Conservation (phyloP, 148 eudicot genomes). For the Dianthus caryophyllus region DNA sequence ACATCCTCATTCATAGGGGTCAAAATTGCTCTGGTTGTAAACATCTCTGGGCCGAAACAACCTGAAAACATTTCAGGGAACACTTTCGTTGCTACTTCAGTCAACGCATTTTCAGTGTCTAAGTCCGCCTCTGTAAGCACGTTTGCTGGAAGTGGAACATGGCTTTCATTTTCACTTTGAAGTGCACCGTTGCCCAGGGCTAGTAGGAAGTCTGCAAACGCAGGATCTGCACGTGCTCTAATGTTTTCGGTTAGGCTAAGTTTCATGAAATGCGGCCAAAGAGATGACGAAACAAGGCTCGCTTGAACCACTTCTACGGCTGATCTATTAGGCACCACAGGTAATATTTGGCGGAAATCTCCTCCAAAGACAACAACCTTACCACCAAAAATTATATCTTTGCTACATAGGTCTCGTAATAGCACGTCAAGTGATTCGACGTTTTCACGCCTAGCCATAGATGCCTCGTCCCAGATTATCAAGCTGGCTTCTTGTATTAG, state of each 20-base stretch:
- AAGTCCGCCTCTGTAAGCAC: background rate
- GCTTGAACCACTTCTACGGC: too few relatives aligned
- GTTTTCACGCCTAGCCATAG: background rate
- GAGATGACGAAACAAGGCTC: too few relatives aligned
- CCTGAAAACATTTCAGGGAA: background rate
- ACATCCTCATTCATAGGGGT: constrained; percentile 18
- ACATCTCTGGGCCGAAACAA: background rate
- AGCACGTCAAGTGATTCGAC: background rate
- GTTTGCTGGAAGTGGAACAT: background rate
- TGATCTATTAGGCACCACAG: too few relatives aligned
- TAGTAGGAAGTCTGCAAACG: background rate
- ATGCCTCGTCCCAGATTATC: too few relatives aligned
- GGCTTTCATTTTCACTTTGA: background rate
- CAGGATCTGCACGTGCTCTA: background rate
- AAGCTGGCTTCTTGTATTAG: background rate
- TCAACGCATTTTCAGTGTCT: background rate
- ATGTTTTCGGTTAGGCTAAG: constrained; percentile 1
- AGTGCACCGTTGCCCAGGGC: background rate
- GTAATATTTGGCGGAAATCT: too few relatives aligned
- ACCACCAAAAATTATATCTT: background rate
- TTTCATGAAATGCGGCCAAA: background rate
- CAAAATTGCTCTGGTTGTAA: background rate
- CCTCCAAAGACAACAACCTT: background rate
- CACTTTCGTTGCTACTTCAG: background rate
- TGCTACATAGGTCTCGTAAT: background rate